Base-by-base conservation (phyloP, 2,329 filamentous ascomycete genomes). In the Trichoderma arundinaceum region DNA sequence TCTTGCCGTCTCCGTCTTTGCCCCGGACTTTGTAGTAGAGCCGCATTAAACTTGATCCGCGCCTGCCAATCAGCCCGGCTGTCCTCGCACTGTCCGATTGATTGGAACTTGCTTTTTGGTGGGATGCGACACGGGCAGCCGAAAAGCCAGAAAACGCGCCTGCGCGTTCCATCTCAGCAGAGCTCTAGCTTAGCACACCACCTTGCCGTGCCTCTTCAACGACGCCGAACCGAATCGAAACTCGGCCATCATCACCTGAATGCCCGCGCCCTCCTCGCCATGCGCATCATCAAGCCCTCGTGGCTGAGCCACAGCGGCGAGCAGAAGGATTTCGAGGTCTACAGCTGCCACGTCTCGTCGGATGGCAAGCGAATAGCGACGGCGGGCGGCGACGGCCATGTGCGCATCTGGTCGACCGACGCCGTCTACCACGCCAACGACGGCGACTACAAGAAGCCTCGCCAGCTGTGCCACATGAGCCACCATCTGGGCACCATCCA, bases 401-500 rank as follows among this genome's bases (percentile, higher is more conserved):
- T 99, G 68, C 91, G 96, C 69, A 92, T 99, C 72, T 99, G 95
- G 95, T 97, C 94, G 22, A 97, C 92, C 66, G 94, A 98, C 72
- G 90, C 95, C 65, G 92, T 99, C 75, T 90, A 92, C 76, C 91
- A 92, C 72, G 90, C 92, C 68, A 85, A 88, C 69, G 87, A 94
- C 70, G 81, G 87, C 39, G 84, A 84, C 67, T 94, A 90, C 79
- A 85, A 83, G 63, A 90, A 88, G 74, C 94, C 96, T 54, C 93
- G 92, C 74, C 96, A 99, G 83, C 88, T 99, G 73, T 96, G 94
- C 72, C 94, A 96, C 74, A 95, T 99, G 88, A 98, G 93, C 86
- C 94, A 98, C 76, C 95, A 99, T 78, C 94, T 96, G 3, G 95
- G 94, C 71, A 98, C 94, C 17, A 97, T 98, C 69, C 94, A 97